phyloP scores from a whole-genome alignment of 805 yeast species.

The Teunomyces cretensis region DNA sequence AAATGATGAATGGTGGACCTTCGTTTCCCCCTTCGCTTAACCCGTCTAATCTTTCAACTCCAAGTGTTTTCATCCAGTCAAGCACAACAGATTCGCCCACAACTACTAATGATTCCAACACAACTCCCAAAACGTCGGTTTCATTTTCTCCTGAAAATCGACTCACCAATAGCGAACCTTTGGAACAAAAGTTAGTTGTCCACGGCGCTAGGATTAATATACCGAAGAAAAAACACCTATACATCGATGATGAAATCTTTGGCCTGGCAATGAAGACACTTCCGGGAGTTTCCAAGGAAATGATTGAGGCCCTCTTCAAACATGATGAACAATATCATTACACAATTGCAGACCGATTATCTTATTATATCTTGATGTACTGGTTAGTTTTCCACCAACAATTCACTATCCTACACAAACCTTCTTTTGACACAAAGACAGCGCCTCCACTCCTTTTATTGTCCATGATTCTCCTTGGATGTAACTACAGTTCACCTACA shows the following conservation, averaged over 20 bases:
- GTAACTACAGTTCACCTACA: slow-evolving; percentile 34
- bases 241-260: slow-evolving; percentile 36
- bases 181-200: slow-evolving; percentile 13
- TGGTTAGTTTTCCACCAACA: slow-evolving; percentile 64
- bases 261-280: slow-evolving; percentile 33
- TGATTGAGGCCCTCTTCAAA: slow-evolving; percentile 26
- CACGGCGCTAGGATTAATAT: slow-evolving; percentile 24
- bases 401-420: slow-evolving; percentile 57
- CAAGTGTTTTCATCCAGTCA: slow-evolving; percentile 10
- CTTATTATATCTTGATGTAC: slow-evolving; percentile 41
- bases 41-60: not conserved
- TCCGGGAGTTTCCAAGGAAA: slow-evolving; percentile 22
- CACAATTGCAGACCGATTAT: slow-evolving; percentile 31
- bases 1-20: not conserved
- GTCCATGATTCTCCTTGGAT: slow-evolving; percentile 59
- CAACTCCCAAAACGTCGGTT: slow-evolving; percentile 14
- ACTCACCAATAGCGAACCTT: slow-evolving; percentile 2
- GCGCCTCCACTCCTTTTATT: slow-evolving; percentile 52
- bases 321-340: slow-evolving; percentile 20
- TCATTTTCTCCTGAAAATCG: slow-evolving; percentile 4
- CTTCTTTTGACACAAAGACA: slow-evolving; percentile 51
- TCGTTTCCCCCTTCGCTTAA: not conserved
- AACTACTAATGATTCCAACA: slow-evolving; percentile 23
- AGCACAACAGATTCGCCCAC: slow-evolving; percentile 30
- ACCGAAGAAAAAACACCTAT: slow-evolving; percentile 33